Base-by-base conservation (phyloP, 768 basidiomycete genomes). In the Guyanaporus albipodus region DNA sequence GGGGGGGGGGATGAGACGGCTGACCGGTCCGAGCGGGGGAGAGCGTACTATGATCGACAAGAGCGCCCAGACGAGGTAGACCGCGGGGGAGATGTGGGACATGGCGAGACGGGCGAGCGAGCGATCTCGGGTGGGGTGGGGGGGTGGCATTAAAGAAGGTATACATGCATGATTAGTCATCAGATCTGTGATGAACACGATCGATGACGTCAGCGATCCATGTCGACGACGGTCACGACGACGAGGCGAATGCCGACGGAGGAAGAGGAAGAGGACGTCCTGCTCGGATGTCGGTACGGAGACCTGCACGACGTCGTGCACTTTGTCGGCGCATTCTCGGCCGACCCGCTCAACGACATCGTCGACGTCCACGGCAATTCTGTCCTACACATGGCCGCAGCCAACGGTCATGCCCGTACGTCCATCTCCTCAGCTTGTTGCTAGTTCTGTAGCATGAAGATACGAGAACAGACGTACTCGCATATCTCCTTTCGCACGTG, bases 221-320 rank as follows among this genome's bases (percentile, higher is more conserved):
- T n/a, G n/a, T n/a, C n/a, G n/a, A n/a, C n/a, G n/a, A n/a, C n/a
- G n/a, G n/a, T n/a, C n/a, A n/a, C n/a, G n/a, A n/a, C n/a, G n/a
- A n/a, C n/a, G n/a, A n/a, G n/a, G n/a, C n/a, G n/a, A n/a, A n/a
- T 7, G 8, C 68, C 74, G 17, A 29, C 45, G 28, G 67, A 70
- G 38, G 80, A 83, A 39, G 78, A 86, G 19, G 69, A 67, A 26
- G 80, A 89, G 34, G 89, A 95, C 4, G 63, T 94, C 39, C 71
- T 97, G 11, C 80, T 94, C 6, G 76, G 87, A 18, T 87, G 87
- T 63, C 80, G 93, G 63, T 95, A 91, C 64, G 93, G 93, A 32
- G 92, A 95, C 53, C 67, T 91, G 45, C 80, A 86, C 38, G 89
- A 93, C 55, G 73, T 91, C 31, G 73, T 82, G 36, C 69, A 70